Evolutionary conservation across 805 yeast species (phyloP).

Genomic region (Starmera pachycereana): DNA sequence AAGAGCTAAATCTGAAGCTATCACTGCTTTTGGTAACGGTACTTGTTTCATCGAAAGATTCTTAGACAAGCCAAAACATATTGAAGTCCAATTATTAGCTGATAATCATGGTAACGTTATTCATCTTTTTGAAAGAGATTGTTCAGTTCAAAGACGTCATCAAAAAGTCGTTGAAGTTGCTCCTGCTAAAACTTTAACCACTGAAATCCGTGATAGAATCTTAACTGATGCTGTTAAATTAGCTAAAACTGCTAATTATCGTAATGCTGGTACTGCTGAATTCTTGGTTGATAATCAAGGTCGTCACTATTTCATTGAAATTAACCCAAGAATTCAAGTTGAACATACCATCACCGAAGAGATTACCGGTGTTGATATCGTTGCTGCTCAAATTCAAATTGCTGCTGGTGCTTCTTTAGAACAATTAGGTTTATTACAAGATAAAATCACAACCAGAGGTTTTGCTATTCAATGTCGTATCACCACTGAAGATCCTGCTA

Average conservation of each 20-base stretch:
- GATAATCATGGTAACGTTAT: conserved; percentile 91
- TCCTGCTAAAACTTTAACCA: conserved; percentile 87
- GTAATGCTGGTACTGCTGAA: conserved; percentile 98
- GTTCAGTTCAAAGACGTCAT: conserved; percentile 99
- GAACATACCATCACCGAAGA: conserved; percentile 99
- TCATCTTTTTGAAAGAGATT: conserved; percentile 94
- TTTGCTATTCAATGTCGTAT: conserved; percentile 99
- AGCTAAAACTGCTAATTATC: conserved; percentile 80
- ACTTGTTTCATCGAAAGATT: conserved; percentile 97
- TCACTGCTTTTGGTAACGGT: conserved; percentile 95
- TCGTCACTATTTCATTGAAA: conserved; percentile 95
- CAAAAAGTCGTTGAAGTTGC: conserved; percentile 98
- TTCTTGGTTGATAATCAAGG: conserved; percentile 87
- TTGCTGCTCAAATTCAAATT: conserved; percentile 96
- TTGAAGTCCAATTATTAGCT: conserved; percentile 92
- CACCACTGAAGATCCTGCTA: conserved; percentile 95
- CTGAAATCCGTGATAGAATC: conserved; percentile 80
- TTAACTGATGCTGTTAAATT: conserved; percentile 89
- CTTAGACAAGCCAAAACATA: conserved; percentile 92
- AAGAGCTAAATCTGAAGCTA: conserved; percentile 92
- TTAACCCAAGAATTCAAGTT: conserved; percentile 96
- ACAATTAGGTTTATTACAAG: conserved; percentile 89
- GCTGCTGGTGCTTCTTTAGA: conserved; percentile 96
- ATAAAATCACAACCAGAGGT: conserved; percentile 90
- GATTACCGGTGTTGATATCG: conserved; percentile 95